phyloP scores from a whole-genome alignment of 116 monocot species.

The Cymodocea nodosa region DNA sequence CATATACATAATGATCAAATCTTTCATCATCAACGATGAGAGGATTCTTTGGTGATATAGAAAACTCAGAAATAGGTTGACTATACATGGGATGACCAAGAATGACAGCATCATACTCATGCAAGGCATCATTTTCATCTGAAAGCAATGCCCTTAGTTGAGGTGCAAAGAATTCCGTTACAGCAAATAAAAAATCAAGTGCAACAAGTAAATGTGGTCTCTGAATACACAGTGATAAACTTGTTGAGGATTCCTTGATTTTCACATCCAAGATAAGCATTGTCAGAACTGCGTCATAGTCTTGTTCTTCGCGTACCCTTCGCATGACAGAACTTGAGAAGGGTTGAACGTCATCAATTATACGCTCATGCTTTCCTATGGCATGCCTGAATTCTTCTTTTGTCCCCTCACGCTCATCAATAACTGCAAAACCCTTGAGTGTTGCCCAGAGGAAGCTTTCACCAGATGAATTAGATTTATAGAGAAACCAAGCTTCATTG shows the following conservation, averaged over 20 bases:
- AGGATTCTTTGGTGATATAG: conserved; percentile 65
- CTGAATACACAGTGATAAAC: conserved; percentile 63
- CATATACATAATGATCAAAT: conserved; percentile 84
- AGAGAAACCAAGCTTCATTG: conserved; percentile 81
- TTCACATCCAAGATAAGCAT: conserved; percentile 95
- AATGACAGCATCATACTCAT: conserved; percentile 36
- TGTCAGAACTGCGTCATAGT: conserved; percentile 26
- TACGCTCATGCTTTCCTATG: conserved; percentile 53
- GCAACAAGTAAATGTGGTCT: conserved; percentile 91
- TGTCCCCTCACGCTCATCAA: conserved; percentile 93
- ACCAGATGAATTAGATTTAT: conserved; percentile 60
- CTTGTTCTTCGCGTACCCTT: background rate
- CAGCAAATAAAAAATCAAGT: conserved; percentile 77
- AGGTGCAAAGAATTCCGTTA: conserved; percentile 84
- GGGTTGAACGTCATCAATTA: conserved; percentile 5
- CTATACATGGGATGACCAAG: conserved; percentile 52
- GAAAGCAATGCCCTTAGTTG: conserved; percentile 53
- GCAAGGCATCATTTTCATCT: conserved; percentile 44
- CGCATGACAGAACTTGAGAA: conserved; percentile 3
- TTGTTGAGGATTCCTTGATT: conserved; percentile 42
- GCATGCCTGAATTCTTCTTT: conserved; percentile 84
- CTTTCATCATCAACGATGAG: conserved; percentile 72
- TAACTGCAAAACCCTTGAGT: conserved; percentile 69
- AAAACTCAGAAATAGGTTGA: conserved; percentile 43
- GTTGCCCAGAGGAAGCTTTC: conserved; percentile 87